Evolutionary conservation across 257 asterid genomes (phyloP).

Genomic region (Ajuga chamaepitys): DNA sequence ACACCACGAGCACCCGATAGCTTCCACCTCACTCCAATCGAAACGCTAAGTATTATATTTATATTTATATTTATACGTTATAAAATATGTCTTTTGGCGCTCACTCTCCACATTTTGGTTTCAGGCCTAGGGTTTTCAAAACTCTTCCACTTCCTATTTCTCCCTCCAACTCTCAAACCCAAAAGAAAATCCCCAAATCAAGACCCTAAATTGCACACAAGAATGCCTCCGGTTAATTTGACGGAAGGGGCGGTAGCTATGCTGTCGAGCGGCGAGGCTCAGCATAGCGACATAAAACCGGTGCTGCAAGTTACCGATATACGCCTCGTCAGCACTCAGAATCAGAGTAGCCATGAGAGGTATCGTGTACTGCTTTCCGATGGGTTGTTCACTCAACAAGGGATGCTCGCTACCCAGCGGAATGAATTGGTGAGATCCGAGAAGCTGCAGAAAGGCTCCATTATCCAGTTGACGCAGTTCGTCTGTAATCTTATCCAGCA

Average conservation of each 20-base stretch:
- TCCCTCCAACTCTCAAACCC: constrained; percentile 4
- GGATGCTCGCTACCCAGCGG: constrained; percentile 80
- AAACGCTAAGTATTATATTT: neutral
- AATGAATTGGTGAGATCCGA: constrained; percentile 53
- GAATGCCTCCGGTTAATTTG: constrained; percentile 37
- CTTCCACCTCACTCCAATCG: neutral
- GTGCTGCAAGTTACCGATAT: constrained; percentile 61
- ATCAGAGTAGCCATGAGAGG: constrained; percentile 38
- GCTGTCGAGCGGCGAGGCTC: constrained; percentile 34
- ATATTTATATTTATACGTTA: too few relatives aligned
- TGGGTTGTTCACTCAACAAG: constrained; percentile 55
- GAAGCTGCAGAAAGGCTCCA: constrained; percentile 55
- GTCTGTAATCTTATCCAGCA: constrained; percentile 55
- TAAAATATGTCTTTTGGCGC: constrained; percentile 40
- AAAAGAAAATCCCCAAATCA: neutral
- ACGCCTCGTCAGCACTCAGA: constrained; percentile 43
- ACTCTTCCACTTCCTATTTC: constrained; percentile 1
- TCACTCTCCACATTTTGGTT: constrained; percentile 6
- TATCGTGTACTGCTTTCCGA: constrained; percentile 70
- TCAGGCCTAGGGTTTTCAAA: constrained; percentile 35
- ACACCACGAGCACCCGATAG: neutral
- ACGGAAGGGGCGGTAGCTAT: constrained; percentile 57
- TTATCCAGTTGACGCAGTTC: constrained; percentile 55
- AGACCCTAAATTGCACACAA: neutral
- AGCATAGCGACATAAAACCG: constrained; percentile 35